Base-by-base conservation (phyloP, 2,329 filamentous ascomycete genomes). In the Mycosphaerella sp. region DNA sequence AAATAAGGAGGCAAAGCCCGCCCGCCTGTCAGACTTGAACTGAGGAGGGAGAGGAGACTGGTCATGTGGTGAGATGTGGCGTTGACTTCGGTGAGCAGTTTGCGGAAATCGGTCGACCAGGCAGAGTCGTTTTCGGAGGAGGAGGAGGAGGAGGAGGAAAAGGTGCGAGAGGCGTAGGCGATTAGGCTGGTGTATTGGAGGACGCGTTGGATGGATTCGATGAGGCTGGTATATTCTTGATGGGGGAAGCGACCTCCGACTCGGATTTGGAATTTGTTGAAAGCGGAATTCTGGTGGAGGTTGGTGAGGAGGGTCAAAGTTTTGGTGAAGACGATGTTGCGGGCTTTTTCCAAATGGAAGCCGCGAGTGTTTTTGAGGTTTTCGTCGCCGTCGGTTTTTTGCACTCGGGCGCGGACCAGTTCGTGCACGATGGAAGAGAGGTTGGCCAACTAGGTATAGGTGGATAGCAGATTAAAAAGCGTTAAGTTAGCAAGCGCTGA, bases 231-330 rank as follows among this genome's bases (percentile, higher is more conserved):
- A 68, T 89, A 89, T 23, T 80, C 75, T 48, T 79, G 73, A 31
- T 76, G 76, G 0, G 87, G 87, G 61, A 89, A 91, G 31, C 78
- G 78, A 29, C 87, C 87, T 17, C 87, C 86, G 17, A 90, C 76
- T 0, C 80, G 80, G 1, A 86, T 78, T 61, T 90, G 86, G 77
- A 80, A 89, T 41, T 76, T 79, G 38, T 85, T 78, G 66, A 86
- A 88, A 2, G 75, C 76, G 1, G 81, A 78, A 65, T 88, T 84
- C 58, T 78, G 78, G 41, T 80, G 75, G 46, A 89, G 68, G 0
- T 79, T 80, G n/a, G 81, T 81, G 3, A 89, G 66, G 32, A 88
- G 75, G 39, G 85, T 68, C 67, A 86, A 76, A 45, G 86, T 77
- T 66, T 89, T 89, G 31, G 80, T 78, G 61, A 87, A 86, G 0